A percentile compares a stretch with the other conserved stretches of the same genome.
These are phyloP conservation scores for Silene uniflora DNA, from an alignment of 148 eudicot species.

Conservation along the genomic window DNA sequence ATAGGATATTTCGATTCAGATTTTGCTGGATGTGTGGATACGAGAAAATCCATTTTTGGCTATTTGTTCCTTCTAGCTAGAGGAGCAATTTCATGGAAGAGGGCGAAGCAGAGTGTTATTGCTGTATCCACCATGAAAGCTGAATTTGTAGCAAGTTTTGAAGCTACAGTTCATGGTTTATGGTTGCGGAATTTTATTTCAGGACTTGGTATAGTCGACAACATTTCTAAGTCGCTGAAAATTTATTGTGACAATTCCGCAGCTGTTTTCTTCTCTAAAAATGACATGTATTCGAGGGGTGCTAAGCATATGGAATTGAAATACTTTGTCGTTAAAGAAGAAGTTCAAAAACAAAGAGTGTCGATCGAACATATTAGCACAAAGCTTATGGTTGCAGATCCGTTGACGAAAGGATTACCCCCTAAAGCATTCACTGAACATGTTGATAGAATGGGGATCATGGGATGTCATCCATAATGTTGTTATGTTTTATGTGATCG, in stretches of 20 bases:
- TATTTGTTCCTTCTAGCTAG: too few species aligned
- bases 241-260: slow-evolving; percentile 10
- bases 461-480: slow-evolving; percentile 3
- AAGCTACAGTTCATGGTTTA: too few species aligned
- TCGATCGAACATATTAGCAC: background rate
- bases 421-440: background rate
- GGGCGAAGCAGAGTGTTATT: background rate
- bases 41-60: slow-evolving; percentile 4
- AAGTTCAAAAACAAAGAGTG: background rate
- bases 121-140: background rate
- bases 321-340: background rate
- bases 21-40: too few species aligned
- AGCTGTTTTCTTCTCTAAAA: background rate
- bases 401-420: background rate
- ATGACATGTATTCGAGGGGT: slow-evolving; percentile 6
- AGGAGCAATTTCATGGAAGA: slow-evolving; percentile 7
- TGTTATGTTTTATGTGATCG: background rate
- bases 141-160: too few species aligned
- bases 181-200: slow-evolving; percentile 10
- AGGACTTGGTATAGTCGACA: background rate
- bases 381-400: slow-evolving; percentile 4
- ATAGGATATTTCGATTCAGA: background rate
- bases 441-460: background rate
- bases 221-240: background rate
- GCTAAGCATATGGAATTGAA: slow-evolving; percentile 10